A percentile compares a stretch with the other conserved stretches of the same genome.
phyloP scores from a whole-genome alignment of 2,329 filamentous ascomycete genomes.

The Ophiostoma sp. region DNA sequence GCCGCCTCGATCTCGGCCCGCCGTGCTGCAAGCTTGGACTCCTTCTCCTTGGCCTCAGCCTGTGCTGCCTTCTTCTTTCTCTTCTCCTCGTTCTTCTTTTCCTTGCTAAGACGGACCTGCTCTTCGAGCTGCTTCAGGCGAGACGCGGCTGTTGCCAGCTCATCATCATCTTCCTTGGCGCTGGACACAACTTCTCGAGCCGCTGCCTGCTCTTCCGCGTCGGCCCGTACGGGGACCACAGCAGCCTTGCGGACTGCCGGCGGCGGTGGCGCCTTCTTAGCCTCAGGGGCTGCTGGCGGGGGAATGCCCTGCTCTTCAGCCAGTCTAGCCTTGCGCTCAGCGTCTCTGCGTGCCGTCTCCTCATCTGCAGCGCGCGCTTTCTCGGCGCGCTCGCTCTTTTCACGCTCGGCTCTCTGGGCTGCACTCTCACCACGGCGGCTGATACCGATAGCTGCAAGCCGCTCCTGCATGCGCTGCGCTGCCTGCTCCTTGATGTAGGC shows the following conservation, averaged over 20 bases:
- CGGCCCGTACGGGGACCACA: conserved; percentile 43
- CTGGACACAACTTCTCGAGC: conserved; percentile 73
- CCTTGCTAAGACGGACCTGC: conserved; percentile 85
- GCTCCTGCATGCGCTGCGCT: conserved; percentile 93
- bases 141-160: conserved; percentile 72
- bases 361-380: conserved; percentile 87
- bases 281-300: conserved; percentile 48
- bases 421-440: conserved; percentile 80
- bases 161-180: conserved; percentile 70
- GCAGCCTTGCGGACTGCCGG: conserved; percentile 22
- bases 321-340: conserved; percentile 77
- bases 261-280: conserved; percentile 69
- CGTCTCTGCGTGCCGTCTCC: conserved; percentile 82
- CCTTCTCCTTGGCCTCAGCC: conserved; percentile 82
- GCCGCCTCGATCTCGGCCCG: conserved; percentile 89
- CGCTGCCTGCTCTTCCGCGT: conserved; percentile 41
- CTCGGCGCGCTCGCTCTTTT: conserved; percentile 79
- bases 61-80: conserved; percentile 82
- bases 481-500: conserved; percentile 97
- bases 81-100: conserved; percentile 96
- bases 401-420: conserved; percentile 80
- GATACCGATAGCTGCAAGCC: conserved; percentile 86
- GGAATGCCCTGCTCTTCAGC: conserved; percentile 68
- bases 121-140: conserved; percentile 87
- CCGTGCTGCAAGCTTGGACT: conserved; percentile 74